Evolutionary conservation across 2,329 filamentous ascomycete species (phyloP), one percentile per base, ranked within the genome.

Genomic region (Neonectria neomacrospora): DNA sequence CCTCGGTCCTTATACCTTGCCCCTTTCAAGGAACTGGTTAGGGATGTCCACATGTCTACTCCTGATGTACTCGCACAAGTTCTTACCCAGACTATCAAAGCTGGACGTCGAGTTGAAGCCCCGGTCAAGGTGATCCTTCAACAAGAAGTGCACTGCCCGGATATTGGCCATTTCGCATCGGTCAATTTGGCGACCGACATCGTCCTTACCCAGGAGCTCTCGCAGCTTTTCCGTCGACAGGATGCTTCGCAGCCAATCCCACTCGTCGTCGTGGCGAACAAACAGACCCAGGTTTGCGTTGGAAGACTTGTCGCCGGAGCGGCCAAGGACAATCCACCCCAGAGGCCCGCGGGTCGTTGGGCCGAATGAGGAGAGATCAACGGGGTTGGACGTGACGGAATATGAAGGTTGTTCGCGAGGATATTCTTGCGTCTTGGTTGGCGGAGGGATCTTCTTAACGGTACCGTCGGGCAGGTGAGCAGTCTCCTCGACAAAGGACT

Each of bases 51-150:
- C 77, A 32, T 73, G 73, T 68, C 79, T 81, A 7, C 77, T 76
- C 51, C 80, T 70, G 47, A 83, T 63, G 63, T 80, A 82, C 74
- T 82, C 80, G 54, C 74, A 76, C 32, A 77, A 66, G 61, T 81
- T 81, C 77, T 83, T 83, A 0, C 80, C 81, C 54, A 82, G 66
- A 3, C 77, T 79, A 64, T 82, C 80, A 64, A 81, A 69, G 48
- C 60, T 64, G 12, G 67, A 71, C 1, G 65, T 68, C 8, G 62
- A 69, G 37, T 66, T 77, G 67, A 78, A 81, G 1, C 79, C 80
- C 1, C 79, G 71, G 66, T 81, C 80, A 6, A 82, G 73, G 67
- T 82, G 80, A 62, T 83, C 81, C 64, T 82, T 79, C n/a, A 83
- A 65, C 47, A 83, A 67, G 63, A 79, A 79, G 52, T 80, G 77